Evolutionary conservation across 306 rosid genomes (phyloP).

Genomic region (peach (Prunus persica)): DNA sequence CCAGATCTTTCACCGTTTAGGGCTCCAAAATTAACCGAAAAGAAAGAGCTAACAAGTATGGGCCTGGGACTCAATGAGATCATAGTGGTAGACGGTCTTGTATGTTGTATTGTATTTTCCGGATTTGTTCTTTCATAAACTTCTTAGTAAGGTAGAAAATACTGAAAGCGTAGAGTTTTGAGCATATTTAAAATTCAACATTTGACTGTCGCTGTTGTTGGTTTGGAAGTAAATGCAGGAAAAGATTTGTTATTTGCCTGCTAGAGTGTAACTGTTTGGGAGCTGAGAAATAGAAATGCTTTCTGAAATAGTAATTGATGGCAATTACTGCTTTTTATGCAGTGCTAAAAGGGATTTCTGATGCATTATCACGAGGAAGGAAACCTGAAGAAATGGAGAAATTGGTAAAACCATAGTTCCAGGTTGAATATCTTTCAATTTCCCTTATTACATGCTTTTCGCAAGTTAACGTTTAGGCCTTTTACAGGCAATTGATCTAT

Average conservation of each 20-base stretch:
- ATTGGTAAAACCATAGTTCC: slow-evolving; percentile 43
- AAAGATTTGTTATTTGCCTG: neutral
- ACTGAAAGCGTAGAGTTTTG: neutral
- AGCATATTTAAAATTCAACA: neutral
- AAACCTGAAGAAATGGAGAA: slow-evolving; percentile 74
- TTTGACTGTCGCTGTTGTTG: neutral
- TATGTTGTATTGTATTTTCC: neutral
- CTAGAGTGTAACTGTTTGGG: neutral
- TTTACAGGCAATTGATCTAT: slow-evolving; percentile 47
- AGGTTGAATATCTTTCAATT: neutral
- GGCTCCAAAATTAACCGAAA: neutral
- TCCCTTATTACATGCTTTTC: neutral
- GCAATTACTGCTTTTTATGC: slow-evolving; percentile 31
- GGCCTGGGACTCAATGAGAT: neutral
- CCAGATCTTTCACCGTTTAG: neutral
- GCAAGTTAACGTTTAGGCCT: slow-evolving; percentile 10
- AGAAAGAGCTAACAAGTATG: neutral
- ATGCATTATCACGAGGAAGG: slow-evolving; percentile 86
- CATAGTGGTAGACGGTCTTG: neutral
- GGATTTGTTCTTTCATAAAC: neutral
- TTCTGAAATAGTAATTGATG: neutral
- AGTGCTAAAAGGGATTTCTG: slow-evolving; percentile 92
- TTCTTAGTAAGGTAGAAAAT: neutral
- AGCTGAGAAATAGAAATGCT: neutral
- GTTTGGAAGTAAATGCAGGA: neutral